Evolutionary conservation across 352 stramenopile species (phyloP).

Genomic region (Phytophthora cryptogea): DNA sequence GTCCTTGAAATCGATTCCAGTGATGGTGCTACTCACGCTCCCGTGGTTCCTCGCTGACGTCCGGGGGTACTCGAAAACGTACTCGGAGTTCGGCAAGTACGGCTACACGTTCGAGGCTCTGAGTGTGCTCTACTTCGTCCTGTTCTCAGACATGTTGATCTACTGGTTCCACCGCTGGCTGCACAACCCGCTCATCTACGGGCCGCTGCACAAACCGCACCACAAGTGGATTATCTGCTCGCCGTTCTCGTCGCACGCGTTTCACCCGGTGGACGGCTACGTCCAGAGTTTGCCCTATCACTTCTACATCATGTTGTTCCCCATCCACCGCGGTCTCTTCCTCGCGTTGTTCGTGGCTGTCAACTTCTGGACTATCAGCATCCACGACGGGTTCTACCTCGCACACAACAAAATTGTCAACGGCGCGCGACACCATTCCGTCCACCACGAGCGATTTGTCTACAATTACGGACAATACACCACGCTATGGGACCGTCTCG

Average conservation of each 20-base stretch:
- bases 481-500: conserved; percentile 74
- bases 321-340: conserved; percentile 62
- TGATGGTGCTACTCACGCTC: conserved; percentile 68
- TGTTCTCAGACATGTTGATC: conserved; percentile 82
- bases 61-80: conserved; percentile 59
- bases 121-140: conserved; percentile 58
- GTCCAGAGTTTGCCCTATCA: conserved; percentile 73
- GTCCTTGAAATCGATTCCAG: conserved; percentile 56
- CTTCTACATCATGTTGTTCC: conserved; percentile 69
- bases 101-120: conserved; percentile 46
- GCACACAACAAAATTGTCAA: conserved; percentile 68
- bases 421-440: conserved; percentile 60
- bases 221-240: conserved; percentile 79
- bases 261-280: conserved; percentile 76
- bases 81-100: conserved; percentile 46
- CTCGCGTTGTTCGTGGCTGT: conserved; percentile 62
- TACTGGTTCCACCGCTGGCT: conserved; percentile 84
- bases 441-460: conserved; percentile 71
- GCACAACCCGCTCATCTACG: conserved; percentile 70
- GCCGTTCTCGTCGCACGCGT: conserved; percentile 74
- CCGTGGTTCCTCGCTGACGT: conserved; percentile 72
- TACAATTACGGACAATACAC: conserved; percentile 84
- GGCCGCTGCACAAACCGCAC: conserved; percentile 69
- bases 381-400: conserved; percentile 68
- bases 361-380: conserved; percentile 85